Conservation (phyloP, 495 filamentous ascomycete genomes). For the Lindgomyces ingoldianus region DNA sequence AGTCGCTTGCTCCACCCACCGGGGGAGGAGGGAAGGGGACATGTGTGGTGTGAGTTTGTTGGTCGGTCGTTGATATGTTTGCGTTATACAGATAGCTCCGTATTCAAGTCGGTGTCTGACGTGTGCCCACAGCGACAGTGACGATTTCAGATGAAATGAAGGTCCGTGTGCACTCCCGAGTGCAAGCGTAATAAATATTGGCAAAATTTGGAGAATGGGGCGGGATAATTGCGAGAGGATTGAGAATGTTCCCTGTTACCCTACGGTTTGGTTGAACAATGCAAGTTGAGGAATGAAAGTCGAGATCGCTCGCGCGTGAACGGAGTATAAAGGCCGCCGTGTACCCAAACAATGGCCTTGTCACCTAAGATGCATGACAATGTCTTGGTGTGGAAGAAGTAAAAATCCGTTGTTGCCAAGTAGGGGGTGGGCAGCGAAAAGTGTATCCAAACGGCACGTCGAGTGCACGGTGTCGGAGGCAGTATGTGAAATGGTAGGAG, state of each 20-base stretch:
- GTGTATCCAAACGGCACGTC: not conserved
- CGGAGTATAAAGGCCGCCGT: slow-evolving; percentile 21
- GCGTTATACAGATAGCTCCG: too few relatives aligned
- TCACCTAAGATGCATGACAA: slow-evolving; percentile 16
- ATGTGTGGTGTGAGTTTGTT: not conserved
- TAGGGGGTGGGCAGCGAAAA: not conserved
- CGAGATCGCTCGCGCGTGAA: not conserved
- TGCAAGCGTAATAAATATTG: not conserved
- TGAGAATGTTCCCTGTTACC: not conserved
- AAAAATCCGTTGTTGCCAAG: not conserved
- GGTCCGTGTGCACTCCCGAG: slow-evolving; percentile 4
- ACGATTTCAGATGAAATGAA: not conserved
- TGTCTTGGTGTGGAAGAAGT: not conserved
- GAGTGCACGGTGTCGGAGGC: slow-evolving; percentile 5
- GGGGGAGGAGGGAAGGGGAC: slow-evolving; percentile 20
- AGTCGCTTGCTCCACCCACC: slow-evolving; percentile 19
- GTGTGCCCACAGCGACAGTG: too few relatives aligned
- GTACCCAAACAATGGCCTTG: slow-evolving; percentile 19
- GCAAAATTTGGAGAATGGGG: not conserved
- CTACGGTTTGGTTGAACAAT: not conserved
- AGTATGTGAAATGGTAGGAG: not conserved
- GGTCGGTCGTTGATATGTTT: not conserved
- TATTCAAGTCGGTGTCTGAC: not conserved
- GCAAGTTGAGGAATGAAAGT: slow-evolving; percentile 16
- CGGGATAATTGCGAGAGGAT: not conserved